Evolutionary conservation across 345 rosid genomes (phyloP).

Genomic region (Brassica rapa): DNA sequence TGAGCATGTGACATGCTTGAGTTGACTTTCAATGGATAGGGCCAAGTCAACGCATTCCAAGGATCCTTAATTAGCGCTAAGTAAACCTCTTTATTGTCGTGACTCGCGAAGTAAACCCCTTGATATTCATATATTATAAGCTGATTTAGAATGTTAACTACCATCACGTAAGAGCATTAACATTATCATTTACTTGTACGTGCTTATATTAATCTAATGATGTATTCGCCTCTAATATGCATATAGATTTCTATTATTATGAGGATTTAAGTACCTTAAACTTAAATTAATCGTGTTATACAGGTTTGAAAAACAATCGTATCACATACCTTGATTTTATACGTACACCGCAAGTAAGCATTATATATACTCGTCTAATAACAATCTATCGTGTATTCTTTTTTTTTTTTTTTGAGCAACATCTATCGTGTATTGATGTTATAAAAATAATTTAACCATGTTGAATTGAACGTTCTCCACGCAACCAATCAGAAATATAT

Average conservation of each 20-base stretch:
- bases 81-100: slow-evolving; percentile 28
- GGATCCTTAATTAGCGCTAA: slow-evolving; percentile 23
- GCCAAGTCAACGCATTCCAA: slow-evolving; percentile 24
- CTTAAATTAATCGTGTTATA: not conserved
- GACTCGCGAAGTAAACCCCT: slow-evolving; percentile 1
- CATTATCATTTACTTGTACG: not conserved
- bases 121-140: not conserved
- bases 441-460: not conserved
- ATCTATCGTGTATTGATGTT: not conserved
- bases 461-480: not conserved
- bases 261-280: not conserved
- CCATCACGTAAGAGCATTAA: not conserved
- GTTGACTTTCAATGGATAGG: slow-evolving; percentile 29
- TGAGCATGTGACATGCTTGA: slow-evolving; percentile 27
- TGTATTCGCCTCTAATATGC: not conserved
- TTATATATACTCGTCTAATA: not conserved
- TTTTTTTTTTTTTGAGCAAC: too few species aligned
- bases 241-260: not conserved
- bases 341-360: slow-evolving; percentile 11
- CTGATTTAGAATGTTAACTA: not conserved
- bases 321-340: slow-evolving; percentile 11
- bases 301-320: not conserved
- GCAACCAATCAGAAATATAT: not conserved
- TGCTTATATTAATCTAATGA: not conserved
- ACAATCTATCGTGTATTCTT: not conserved